phyloP scores from a whole-genome alignment of 345 rosid genomes.

The Rhizophora apiculata region DNA sequence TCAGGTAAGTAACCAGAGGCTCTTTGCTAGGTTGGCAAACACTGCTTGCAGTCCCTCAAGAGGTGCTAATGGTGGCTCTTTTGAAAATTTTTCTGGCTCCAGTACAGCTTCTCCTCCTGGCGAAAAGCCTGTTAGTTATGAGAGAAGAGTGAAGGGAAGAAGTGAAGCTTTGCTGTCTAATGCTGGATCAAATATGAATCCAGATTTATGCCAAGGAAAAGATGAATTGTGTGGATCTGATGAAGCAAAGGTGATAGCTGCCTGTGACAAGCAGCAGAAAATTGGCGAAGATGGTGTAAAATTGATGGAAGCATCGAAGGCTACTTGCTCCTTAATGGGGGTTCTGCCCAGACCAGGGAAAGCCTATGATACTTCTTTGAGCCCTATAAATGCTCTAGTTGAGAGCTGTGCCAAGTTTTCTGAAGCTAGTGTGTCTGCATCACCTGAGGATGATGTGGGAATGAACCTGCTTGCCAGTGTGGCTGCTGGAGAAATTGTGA shows the following conservation, averaged over 20 bases:
- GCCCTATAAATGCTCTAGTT: constrained; percentile 77
- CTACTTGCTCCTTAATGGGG: constrained; percentile 38
- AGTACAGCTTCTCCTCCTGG: constrained; percentile 65
- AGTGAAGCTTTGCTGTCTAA: constrained; percentile 37
- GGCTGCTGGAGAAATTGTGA: constrained; percentile 83
- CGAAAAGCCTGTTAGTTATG: constrained; percentile 49
- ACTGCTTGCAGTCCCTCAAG: constrained; percentile 69
- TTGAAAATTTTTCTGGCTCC: constrained; percentile 52
- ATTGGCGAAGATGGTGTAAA: constrained; percentile 42
- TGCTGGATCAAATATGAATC: constrained; percentile 38
- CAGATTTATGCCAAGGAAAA: constrained; percentile 62
- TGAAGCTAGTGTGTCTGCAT: constrained; percentile 47
- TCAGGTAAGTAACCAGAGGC: constrained; percentile 52
- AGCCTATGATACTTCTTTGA: constrained; percentile 51
- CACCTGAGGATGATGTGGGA: constrained; percentile 78
- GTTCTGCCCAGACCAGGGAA: constrained; percentile 47
- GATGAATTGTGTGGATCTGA: constrained; percentile 45
- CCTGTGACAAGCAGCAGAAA: constrained; percentile 38
- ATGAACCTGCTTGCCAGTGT: constrained; percentile 96
- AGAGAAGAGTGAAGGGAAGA: not conserved
- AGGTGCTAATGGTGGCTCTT: constrained; percentile 59
- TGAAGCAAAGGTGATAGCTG: constrained; percentile 53
- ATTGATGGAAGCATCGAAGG: constrained; percentile 40
- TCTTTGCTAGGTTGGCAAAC: constrained; percentile 72
- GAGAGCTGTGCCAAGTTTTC: constrained; percentile 83